phyloP scores from a whole-genome alignment of 441 rosid genomes.

The Erodium chrysanthum region DNA sequence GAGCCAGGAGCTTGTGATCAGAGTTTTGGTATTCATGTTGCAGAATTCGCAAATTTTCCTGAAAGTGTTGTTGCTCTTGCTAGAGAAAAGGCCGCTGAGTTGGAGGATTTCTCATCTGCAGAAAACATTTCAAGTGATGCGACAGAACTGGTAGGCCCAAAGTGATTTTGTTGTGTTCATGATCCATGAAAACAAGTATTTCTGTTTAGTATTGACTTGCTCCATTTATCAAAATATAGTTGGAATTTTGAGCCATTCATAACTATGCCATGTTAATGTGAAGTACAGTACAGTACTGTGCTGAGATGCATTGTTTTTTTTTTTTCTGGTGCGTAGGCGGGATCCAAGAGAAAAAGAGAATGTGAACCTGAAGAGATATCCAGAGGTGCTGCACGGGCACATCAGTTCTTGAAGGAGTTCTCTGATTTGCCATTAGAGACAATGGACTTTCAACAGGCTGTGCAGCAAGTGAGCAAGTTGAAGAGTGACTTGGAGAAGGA shows the following conservation, averaged over 20 bases:
- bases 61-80: slow-evolving; percentile 86
- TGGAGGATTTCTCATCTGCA: slow-evolving; percentile 84
- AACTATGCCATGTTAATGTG: too few relatives aligned
- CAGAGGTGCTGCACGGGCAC: slow-evolving; percentile 71
- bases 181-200: neutral
- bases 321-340: slow-evolving; percentile 33
- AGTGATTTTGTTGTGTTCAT: slow-evolving; percentile 3
- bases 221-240: neutral
- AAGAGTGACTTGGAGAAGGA: slow-evolving; percentile 61
- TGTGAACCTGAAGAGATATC: slow-evolving; percentile 44
- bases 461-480: slow-evolving; percentile 41
- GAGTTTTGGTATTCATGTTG: slow-evolving; percentile 98
- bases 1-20: slow-evolving; percentile 97
- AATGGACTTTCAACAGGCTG: slow-evolving; percentile 71
- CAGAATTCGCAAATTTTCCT: slow-evolving; percentile 96
- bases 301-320: neutral
- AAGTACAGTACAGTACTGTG: too few relatives aligned
- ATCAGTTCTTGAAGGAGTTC: slow-evolving; percentile 59
- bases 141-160: slow-evolving; percentile 31
- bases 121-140: slow-evolving; percentile 36
- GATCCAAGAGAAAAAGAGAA: slow-evolving; percentile 61
- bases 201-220: neutral
- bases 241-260: neutral
- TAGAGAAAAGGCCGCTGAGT: slow-evolving; percentile 89
- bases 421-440: slow-evolving; percentile 76